These are phyloP conservation scores for Sideroxylon spinosum DNA, from an alignment of 179 eudicot species.

Conservation along the genomic window DNA sequence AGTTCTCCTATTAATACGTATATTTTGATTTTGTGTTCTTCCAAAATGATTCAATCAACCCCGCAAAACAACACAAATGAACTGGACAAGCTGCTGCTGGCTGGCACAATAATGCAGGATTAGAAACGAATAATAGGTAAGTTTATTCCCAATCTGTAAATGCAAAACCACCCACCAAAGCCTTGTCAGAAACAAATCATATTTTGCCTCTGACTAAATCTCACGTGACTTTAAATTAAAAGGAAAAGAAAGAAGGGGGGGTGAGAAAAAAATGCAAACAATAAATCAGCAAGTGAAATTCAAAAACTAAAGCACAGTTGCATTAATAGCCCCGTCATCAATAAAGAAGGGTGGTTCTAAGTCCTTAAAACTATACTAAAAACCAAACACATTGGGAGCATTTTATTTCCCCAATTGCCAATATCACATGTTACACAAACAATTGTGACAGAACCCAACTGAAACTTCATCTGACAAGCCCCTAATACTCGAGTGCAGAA, in stretches of 20 bases:
- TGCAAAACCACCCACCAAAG: neutral
- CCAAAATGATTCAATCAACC: too few species aligned
- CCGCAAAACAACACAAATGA: too few species aligned
- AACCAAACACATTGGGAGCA: neutral
- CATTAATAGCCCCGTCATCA: neutral
- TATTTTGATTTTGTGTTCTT: too few species aligned
- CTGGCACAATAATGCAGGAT: neutral
- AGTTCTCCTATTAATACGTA: neutral
- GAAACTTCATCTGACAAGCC: neutral
- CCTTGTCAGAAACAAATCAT: neutral
- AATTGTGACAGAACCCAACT: neutral
- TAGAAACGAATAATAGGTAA: neutral
- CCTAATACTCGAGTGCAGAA: neutral
- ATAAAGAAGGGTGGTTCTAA: neutral
- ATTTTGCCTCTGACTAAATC: neutral
- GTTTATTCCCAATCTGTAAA: neutral
- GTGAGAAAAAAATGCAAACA: neutral
- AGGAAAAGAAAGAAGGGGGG: too few species aligned
- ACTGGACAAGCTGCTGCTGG: neutral
- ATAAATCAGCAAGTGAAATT: neutral
- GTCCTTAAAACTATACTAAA: neutral
- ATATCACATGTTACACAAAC: neutral
- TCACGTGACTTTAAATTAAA: neutral
- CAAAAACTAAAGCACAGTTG: constrained; percentile 6
- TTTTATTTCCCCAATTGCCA: neutral